These are phyloP conservation scores for Lactarius akahatsu DNA, from an alignment of 768 basidiomycete genomes.

Conservation along the genomic window DNA sequence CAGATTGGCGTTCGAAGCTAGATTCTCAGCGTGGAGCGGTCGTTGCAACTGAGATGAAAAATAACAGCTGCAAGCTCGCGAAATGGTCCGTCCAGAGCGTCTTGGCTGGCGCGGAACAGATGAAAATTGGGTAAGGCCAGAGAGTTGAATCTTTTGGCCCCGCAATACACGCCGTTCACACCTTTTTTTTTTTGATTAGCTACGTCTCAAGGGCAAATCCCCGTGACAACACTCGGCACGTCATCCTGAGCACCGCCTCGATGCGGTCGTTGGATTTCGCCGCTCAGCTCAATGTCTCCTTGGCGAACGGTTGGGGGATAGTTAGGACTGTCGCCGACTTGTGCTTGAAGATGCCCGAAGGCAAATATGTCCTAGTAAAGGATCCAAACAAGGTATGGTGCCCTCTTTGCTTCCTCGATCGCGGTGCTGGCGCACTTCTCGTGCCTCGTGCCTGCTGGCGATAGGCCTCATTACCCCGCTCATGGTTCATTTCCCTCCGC, in stretches of 20 bases:
- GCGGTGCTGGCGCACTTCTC: conserved; percentile 6
- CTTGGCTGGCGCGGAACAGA: conserved; percentile 89
- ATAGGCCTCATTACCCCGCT: conserved; percentile 22
- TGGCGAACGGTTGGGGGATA: conserved; percentile 98
- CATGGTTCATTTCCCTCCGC: conserved; percentile 26
- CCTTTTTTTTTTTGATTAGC: conserved; percentile 41
- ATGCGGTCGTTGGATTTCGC: conserved; percentile 96
- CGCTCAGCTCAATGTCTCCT: conserved; percentile 88
- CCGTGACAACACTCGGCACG: conserved; percentile 92
- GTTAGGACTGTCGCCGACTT: conserved; percentile 93
- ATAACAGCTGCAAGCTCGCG: conserved; percentile 96
- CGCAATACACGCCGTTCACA: conserved; percentile 19
- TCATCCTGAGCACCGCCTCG: conserved; percentile 91
- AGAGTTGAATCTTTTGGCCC: conserved; percentile 1
- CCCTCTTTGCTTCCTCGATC: conserved; percentile 21
- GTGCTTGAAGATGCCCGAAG: conserved; percentile 95
- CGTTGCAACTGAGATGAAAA: conserved; percentile 99
- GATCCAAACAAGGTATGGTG: conserved; percentile 92
- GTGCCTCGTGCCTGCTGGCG: background rate
- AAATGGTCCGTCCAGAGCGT: conserved; percentile 97
- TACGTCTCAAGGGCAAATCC: conserved; percentile 95
- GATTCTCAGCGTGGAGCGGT: conserved; percentile 97
- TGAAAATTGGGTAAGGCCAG: conserved; percentile 89
- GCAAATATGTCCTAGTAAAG: conserved; percentile 95
- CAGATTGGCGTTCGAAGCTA: conserved; percentile 98